A percentile compares a stretch with the other conserved stretches of the same genome.
Conservation (phyloP, 257 asterid species). For the Capsicum rhomboideum region DNA sequence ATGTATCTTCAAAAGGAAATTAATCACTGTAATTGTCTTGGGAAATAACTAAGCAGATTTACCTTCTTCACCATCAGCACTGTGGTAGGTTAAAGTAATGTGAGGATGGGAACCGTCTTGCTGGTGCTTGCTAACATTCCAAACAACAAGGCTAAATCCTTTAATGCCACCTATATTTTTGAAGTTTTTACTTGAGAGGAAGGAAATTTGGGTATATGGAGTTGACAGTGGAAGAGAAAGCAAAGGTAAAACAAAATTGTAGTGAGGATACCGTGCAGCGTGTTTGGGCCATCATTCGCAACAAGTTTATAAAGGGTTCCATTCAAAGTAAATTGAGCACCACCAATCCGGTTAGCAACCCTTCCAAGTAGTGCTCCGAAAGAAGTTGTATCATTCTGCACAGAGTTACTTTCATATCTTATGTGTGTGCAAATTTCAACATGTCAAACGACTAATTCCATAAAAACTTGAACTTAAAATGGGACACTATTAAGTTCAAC, state of each 20-base stretch:
- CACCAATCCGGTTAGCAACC: constrained; percentile 15
- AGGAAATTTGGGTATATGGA: neutral
- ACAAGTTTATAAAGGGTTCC: constrained; percentile 13
- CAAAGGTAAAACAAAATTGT: neutral
- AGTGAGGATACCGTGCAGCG: constrained; percentile 10
- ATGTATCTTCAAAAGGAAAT: neutral
- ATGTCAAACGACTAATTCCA: neutral
- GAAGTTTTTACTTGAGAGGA: neutral
- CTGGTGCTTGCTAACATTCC: constrained; percentile 7
- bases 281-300: constrained; percentile 15
- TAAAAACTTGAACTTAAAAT: neutral
- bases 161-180: constrained; percentile 12
- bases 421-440: neutral
- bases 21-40: neutral
- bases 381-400: constrained; percentile 10
- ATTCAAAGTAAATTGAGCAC: constrained; percentile 14
- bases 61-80: constrained; percentile 24
- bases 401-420: neutral
- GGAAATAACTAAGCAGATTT: neutral
- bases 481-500: neutral
- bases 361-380: constrained; percentile 27
- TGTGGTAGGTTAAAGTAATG: constrained; percentile 8
- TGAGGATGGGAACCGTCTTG: neutral
- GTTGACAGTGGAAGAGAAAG: neutral
- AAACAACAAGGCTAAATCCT: constrained; percentile 9